Conservation (phyloP, 1,284 basidiomycete genomes). For the Fomitopsis betulina region DNA sequence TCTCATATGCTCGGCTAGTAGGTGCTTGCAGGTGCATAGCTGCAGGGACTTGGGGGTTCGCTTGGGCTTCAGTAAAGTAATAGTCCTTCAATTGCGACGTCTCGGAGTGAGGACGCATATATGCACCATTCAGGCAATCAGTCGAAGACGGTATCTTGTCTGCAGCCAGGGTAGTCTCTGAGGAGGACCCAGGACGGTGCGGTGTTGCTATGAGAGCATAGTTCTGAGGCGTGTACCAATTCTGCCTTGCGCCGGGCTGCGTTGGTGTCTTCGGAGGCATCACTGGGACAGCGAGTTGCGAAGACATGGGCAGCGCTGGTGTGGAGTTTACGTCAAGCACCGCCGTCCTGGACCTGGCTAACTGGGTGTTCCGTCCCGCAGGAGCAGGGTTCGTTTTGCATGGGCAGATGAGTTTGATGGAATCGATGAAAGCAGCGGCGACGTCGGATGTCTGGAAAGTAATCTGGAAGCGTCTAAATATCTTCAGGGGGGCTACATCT, state of each 20-base stretch:
- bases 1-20: neutral
- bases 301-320: neutral
- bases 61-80: neutral
- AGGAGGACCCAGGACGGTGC: neutral
- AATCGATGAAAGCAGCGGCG: constrained; percentile 53
- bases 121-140: neutral
- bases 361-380: constrained; percentile 7
- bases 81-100: neutral
- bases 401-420: constrained; percentile 63
- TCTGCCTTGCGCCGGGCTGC: neutral
- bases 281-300: neutral
- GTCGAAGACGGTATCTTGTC: neutral
- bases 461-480: constrained; percentile 70
- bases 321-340: neutral
- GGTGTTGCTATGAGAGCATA: too few relatives aligned
- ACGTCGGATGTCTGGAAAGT: constrained; percentile 49
- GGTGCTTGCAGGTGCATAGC: neutral
- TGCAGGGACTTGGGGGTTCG: neutral
- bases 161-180: neutral
- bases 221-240: neutral
- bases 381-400: constrained; percentile 40
- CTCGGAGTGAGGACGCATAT: neutral
- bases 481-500: constrained; percentile 29
- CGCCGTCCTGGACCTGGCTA: constrained; percentile 5
- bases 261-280: neutral